A percentile compares a stretch with the other conserved stretches of the same genome.
phyloP scores from a whole-genome alignment of 140 eudicot genomes.

The Bidens hawaiensis region DNA sequence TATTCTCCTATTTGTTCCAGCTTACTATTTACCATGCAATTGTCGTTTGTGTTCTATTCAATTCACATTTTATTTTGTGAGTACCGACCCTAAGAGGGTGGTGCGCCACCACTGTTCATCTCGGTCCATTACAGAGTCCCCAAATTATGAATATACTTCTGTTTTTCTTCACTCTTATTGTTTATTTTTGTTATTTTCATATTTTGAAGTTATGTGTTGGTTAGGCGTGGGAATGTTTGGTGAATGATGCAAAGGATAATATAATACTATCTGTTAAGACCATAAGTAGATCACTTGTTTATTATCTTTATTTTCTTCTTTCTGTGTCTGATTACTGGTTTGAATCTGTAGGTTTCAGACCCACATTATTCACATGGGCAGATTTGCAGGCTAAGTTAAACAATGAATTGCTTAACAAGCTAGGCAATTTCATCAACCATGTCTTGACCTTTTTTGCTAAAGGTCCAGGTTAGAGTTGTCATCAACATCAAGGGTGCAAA shows the following conservation, averaged over 20 bases:
- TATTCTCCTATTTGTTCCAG: too few relatives aligned
- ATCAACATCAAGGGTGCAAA: too few relatives aligned
- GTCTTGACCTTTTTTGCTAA: slow-evolving; percentile 88
- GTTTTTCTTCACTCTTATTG: background rate
- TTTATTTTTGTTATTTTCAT: background rate
- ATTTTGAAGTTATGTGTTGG: slow-evolving; percentile 37
- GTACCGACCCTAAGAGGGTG: too few relatives aligned
- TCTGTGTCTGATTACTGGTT: background rate
- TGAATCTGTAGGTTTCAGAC: slow-evolving; percentile 66
- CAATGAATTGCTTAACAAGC: slow-evolving; percentile 59
- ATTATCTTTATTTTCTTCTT: background rate
- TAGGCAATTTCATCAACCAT: slow-evolving; percentile 82
- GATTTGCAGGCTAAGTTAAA: slow-evolving; percentile 85
- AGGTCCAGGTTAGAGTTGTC: slow-evolving; percentile 49
- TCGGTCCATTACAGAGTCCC: slow-evolving; percentile 82
- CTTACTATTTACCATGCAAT: too few relatives aligned
- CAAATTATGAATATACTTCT: slow-evolving; percentile 52
- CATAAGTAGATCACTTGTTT: slow-evolving; percentile 57
- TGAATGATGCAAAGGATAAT: slow-evolving; percentile 77
- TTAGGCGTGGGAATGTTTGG: slow-evolving; percentile 90
- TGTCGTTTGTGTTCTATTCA: too few relatives aligned
- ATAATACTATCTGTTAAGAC: slow-evolving; percentile 82
- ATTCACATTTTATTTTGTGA: too few relatives aligned
- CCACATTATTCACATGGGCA: slow-evolving; percentile 76
- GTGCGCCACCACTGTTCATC: too few relatives aligned